Percentiles rank a stretch among this genome's conserved stretches.
These are phyloP conservation scores for Vigna reflexopilosa DNA, from an alignment of 306 rosid species.

Conservation along the genomic window DNA sequence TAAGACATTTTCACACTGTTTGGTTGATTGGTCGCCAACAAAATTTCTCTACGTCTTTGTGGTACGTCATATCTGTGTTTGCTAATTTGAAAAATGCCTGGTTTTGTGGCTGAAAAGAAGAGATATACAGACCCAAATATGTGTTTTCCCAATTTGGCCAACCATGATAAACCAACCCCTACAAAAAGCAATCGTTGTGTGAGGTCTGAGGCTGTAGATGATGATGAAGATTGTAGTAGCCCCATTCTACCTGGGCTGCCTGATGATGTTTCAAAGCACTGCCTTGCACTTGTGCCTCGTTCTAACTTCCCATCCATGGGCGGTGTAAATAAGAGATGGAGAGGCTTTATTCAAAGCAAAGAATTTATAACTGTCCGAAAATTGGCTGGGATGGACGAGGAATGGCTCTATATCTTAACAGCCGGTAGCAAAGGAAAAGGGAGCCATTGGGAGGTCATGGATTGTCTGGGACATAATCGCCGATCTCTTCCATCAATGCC, in stretches of 20 bases:
- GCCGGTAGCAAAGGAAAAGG: conserved; percentile 63
- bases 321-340: conserved; percentile 88
- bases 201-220: conserved; percentile 50
- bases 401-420: conserved; percentile 89
- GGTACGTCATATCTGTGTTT: conserved; percentile 44
- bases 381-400: conserved; percentile 83
- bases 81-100: conserved; percentile 60
- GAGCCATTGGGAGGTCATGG: conserved; percentile 94
- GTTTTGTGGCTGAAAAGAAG: conserved; percentile 69
- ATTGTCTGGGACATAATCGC: conserved; percentile 66
- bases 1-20: conserved; percentile 24
- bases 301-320: conserved; percentile 70
- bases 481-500: conserved; percentile 82
- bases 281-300: conserved; percentile 95
- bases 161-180: conserved; percentile 51
- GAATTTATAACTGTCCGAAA: conserved; percentile 75
- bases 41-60: conserved; percentile 44
- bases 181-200: conserved; percentile 52
- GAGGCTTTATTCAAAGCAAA: conserved; percentile 77
- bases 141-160: conserved; percentile 60
- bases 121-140: conserved; percentile 59
- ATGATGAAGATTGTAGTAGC: conserved; percentile 47
- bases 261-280: conserved; percentile 87
- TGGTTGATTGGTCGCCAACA: conserved; percentile 39
- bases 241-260: conserved; percentile 81